Evolutionary conservation across 768 basidiomycete genomes (phyloP).

Genomic region (Naganishia antarctica): DNA sequence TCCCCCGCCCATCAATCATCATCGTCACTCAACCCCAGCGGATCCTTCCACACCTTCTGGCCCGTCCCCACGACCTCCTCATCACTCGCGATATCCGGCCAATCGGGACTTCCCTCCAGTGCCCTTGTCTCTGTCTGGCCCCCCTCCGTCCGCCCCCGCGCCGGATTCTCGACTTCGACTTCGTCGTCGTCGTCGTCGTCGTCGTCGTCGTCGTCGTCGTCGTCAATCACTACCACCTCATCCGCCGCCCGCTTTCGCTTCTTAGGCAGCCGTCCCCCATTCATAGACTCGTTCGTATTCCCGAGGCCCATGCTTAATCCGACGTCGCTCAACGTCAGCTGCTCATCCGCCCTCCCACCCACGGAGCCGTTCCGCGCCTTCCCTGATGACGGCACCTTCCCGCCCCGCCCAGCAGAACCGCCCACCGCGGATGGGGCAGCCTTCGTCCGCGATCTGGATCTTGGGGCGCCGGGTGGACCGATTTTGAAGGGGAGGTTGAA

Average conservation of each 20-base stretch:
- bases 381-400: neutral
- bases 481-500: constrained; percentile 75
- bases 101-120: constrained; percentile 3
- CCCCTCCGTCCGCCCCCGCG: too few species aligned
- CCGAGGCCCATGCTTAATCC: constrained; percentile 7
- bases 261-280: neutral
- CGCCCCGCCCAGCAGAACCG: neutral
- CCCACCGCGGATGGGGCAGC: neutral
- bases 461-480: constrained; percentile 27
- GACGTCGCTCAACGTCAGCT: constrained; percentile 11
- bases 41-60: constrained; percentile 19
- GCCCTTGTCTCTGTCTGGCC: neutral
- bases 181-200: neutral
- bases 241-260: constrained; percentile 2
- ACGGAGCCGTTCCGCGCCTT: neutral
- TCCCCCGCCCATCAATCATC: neutral
- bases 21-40: constrained; percentile 14
- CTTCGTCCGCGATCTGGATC: neutral
- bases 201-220: neutral
- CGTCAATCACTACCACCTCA: constrained; percentile 15
- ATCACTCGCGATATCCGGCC: constrained; percentile 12
- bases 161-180: too few species aligned
- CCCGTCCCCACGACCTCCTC: neutral
- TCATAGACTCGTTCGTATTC: neutral
- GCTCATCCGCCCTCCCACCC: neutral